Conservation (phyloP, 345 rosid species). For the Firmiana major region DNA sequence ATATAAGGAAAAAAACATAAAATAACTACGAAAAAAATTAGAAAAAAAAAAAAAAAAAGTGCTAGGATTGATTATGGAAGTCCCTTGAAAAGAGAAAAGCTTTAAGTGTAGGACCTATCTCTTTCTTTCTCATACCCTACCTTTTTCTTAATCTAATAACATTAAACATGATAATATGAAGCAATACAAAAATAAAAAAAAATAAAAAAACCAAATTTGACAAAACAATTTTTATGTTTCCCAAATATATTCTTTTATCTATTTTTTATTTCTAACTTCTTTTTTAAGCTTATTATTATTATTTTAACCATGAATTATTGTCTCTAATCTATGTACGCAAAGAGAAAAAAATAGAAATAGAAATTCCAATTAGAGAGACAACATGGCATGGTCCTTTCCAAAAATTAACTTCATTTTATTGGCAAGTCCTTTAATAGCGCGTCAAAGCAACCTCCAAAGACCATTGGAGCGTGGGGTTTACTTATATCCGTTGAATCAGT, state of each 20-base stretch:
- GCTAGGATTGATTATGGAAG: neutral
- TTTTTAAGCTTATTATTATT: neutral
- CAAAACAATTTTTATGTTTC: too few species aligned
- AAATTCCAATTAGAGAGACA: neutral
- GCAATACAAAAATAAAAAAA: too few species aligned
- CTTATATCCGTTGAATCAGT: neutral
- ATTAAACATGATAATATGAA: too few species aligned
- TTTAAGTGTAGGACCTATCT: too few species aligned
- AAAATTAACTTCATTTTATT: neutral
- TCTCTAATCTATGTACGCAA: conserved; percentile 8
- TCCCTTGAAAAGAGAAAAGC: conserved; percentile 14
- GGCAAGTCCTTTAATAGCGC: neutral
- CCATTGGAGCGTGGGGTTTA: neutral
- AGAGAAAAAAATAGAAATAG: neutral
- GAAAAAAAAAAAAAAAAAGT: too few species aligned
- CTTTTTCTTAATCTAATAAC: too few species aligned
- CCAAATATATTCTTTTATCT: too few species aligned
- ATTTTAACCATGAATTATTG: neutral
- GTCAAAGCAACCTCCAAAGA: neutral
- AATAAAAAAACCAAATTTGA: too few species aligned
- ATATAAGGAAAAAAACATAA: neutral
- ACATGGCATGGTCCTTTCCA: conserved; percentile 2
- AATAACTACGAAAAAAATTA: neutral
- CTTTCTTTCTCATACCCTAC: too few species aligned
- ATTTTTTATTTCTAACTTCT: neutral